A percentile compares a stretch with the other conserved stretches of the same genome.
Conservation (phyloP, 768 basidiomycete genomes). For the Tulasnella sp. region DNA sequence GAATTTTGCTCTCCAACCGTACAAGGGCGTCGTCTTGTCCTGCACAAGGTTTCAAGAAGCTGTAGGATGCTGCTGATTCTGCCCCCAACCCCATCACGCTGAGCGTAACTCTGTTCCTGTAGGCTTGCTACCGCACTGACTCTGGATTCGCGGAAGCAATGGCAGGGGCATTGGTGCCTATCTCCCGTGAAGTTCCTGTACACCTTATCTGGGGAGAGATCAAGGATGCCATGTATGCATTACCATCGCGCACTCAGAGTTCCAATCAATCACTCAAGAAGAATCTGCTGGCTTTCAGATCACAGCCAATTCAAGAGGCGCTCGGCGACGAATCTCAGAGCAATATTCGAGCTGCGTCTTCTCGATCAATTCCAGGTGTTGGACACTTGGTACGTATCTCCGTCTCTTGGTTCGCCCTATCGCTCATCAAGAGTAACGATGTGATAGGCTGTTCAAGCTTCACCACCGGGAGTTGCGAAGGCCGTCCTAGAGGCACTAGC, state of each 20-base stretch:
- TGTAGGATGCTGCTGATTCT: too few relatives aligned
- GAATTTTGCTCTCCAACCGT: neutral
- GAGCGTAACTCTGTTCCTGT: neutral
- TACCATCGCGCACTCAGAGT: neutral
- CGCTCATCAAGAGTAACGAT: neutral
- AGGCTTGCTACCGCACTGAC: constrained; percentile 13
- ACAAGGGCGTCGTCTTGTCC: constrained; percentile 6
- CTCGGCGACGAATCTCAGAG: neutral
- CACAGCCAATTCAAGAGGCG: neutral
- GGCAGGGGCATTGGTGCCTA: neutral
- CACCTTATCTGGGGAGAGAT: neutral
- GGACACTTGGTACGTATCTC: constrained; percentile 2
- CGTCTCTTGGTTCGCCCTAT: neutral
- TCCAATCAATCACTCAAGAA: too few relatives aligned
- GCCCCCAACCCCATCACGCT: too few relatives aligned
- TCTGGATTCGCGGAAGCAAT: neutral
- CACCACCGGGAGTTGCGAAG: constrained; percentile 1
- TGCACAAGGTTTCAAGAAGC: constrained; percentile 11
- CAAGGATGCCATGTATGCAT: neutral
- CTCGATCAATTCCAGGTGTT: constrained; percentile 3
- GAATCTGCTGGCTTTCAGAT: neutral
- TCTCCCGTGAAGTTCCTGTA: constrained; percentile 5
- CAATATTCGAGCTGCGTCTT: neutral
- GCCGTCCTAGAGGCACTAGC: neutral
- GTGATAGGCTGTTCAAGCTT: constrained; percentile 4